Conservation (phyloP, 306 rosid genomes). For the Trifolium subterraneum region DNA sequence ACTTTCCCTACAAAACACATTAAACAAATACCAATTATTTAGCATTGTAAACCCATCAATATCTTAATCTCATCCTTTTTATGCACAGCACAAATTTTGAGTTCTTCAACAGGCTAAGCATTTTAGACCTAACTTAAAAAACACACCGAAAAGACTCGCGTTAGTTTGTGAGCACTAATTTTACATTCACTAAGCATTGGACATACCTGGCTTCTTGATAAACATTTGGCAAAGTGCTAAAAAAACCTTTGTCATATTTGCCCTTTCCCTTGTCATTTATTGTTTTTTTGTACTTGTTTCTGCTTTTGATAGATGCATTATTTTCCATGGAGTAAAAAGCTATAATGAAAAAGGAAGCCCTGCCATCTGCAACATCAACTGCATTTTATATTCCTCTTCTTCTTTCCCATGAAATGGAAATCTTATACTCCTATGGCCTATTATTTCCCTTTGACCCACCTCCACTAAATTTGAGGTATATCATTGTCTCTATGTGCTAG, state of each 20-base stretch:
- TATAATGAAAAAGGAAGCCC: neutral
- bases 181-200: neutral
- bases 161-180: no score
- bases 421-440: neutral
- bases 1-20: slow-evolving; percentile 28
- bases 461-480: slow-evolving; percentile 3
- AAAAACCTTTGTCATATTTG: slow-evolving; percentile 37
- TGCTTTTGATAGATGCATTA: slow-evolving; percentile 42
- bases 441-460: slow-evolving; percentile 12
- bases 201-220: slow-evolving; percentile 17
- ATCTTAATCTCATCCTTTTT: slow-evolving; percentile 30
- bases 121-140: slow-evolving; percentile 42
- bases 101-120: slow-evolving; percentile 50
- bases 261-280: slow-evolving; percentile 37
- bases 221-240: slow-evolving; percentile 30
- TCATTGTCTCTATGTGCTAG: slow-evolving; percentile 21
- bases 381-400: slow-evolving; percentile 24
- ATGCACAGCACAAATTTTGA: slow-evolving; percentile 41
- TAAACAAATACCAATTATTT: slow-evolving; percentile 26
- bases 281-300: slow-evolving; percentile 38
- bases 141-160: no score
- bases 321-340: slow-evolving; percentile 34
- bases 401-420: slow-evolving; percentile 24
- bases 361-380: slow-evolving; percentile 36
- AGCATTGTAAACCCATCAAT: slow-evolving; percentile 11